Conservation (phyloP, 176 grass and related monocot species). For the Musa itinerans region DNA sequence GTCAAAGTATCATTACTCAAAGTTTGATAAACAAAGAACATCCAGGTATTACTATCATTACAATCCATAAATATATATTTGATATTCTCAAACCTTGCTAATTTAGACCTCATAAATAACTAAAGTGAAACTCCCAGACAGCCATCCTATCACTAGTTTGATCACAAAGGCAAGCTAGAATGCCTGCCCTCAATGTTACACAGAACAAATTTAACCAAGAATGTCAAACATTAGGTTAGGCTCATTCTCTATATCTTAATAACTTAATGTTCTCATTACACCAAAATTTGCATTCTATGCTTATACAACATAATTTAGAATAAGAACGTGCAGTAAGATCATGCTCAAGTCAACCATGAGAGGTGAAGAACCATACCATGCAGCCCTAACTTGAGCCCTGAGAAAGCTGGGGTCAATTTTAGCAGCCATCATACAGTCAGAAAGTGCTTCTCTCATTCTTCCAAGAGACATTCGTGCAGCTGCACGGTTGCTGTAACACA, state of each 20-base stretch:
- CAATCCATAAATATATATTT: too few relatives aligned
- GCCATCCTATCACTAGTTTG: too few relatives aligned
- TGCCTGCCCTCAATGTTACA: too few relatives aligned
- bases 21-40: too few relatives aligned
- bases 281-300: not conserved
- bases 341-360: not conserved
- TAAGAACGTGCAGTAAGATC: not conserved
- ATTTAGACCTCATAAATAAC: too few relatives aligned
- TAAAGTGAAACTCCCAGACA: too few relatives aligned
- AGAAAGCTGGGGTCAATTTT: conserved; percentile 66
- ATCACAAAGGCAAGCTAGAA: too few relatives aligned
- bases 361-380: conserved; percentile 53
- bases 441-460: conserved; percentile 77
- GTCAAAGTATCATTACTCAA: too few relatives aligned
- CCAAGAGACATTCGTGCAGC: conserved; percentile 85
- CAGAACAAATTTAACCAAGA: not conserved
- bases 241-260: not conserved
- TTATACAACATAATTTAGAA: not conserved
- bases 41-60: too few relatives aligned
- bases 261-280: not conserved
- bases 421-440: conserved; percentile 55
- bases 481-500: conserved; percentile 92
- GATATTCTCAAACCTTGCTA: too few relatives aligned
- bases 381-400: conserved; percentile 69
- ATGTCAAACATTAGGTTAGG: too few relatives aligned